Evolutionary conservation across 208 protist species (phyloP).

Genomic region (Wallacemonas sp.): DNA sequence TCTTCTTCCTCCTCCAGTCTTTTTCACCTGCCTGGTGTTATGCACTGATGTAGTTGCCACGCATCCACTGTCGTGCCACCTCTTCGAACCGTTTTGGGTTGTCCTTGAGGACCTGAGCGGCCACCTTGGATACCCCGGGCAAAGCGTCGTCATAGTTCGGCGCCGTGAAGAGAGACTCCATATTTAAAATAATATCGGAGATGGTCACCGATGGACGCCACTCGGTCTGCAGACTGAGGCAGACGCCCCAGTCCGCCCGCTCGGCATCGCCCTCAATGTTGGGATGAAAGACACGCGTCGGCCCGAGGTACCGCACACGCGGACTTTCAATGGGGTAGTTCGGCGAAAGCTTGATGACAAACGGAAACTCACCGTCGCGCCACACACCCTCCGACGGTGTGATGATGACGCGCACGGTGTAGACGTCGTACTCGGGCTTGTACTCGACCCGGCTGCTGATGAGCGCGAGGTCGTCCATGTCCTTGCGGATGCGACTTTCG

Average conservation of each 20-base stretch:
- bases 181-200: constrained; percentile 66
- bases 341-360: constrained; percentile 61
- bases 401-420: constrained; percentile 50
- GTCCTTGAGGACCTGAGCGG: constrained; percentile 64
- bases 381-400: constrained; percentile 46
- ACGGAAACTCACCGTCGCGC: constrained; percentile 68
- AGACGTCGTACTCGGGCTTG: constrained; percentile 37
- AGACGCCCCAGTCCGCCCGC: constrained; percentile 74
- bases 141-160: constrained; percentile 85
- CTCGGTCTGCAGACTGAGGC: constrained; percentile 78
- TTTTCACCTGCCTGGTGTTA: background rate
- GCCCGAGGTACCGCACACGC: constrained; percentile 71
- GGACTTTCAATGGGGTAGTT: constrained; percentile 82
- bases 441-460: constrained; percentile 43
- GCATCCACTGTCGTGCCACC: constrained; percentile 66
- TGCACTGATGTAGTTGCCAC: constrained; percentile 32
- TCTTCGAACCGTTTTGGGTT: constrained; percentile 41
- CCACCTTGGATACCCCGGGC: constrained; percentile 56
- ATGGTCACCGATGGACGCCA: constrained; percentile 76
- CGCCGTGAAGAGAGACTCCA: constrained; percentile 77
- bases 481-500: constrained; percentile 45
- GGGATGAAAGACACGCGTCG: constrained; percentile 79
- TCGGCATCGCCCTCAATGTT: constrained; percentile 88
- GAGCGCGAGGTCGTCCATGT: constrained; percentile 62
- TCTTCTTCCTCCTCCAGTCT: background rate